phyloP scores from a whole-genome alignment of 768 basidiomycete genomes.

The Amanita inopinata region DNA sequence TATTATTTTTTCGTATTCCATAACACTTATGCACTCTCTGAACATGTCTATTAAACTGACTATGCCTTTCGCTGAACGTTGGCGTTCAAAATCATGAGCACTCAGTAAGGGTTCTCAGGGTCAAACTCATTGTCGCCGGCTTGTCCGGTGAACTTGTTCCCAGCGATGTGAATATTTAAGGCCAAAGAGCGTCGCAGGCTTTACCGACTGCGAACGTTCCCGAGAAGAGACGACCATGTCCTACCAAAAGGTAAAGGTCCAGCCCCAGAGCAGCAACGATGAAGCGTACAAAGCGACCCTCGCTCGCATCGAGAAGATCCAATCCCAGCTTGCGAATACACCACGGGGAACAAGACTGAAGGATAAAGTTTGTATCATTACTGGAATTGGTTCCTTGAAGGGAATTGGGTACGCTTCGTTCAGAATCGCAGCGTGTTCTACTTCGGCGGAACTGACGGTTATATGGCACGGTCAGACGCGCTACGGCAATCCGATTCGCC shows the following conservation, averaged over 20 bases:
- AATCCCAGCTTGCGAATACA: slow-evolving; percentile 49
- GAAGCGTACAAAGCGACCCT: slow-evolving; percentile 51
- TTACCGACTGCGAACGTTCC: not conserved
- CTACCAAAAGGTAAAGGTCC: slow-evolving; percentile 25
- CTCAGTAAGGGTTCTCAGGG: too few relatives aligned
- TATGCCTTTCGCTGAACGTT: too few relatives aligned
- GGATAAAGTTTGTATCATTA: slow-evolving; percentile 80
- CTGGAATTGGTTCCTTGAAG: slow-evolving; percentile 77
- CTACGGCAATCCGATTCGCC: slow-evolving; percentile 62
- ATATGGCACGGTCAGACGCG: slow-evolving; percentile 43
- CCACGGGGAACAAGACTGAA: slow-evolving; percentile 48
- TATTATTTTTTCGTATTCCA: too few relatives aligned
- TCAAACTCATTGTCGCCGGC: too few relatives aligned
- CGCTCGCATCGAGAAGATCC: slow-evolving; percentile 59
- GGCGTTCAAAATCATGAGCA: too few relatives aligned
- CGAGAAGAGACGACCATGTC: slow-evolving; percentile 21
- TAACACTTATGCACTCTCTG: too few relatives aligned
- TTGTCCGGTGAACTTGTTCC: too few relatives aligned
- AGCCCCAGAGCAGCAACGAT: slow-evolving; percentile 22
- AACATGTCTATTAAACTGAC: too few relatives aligned
- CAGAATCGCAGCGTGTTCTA: slow-evolving; percentile 4
- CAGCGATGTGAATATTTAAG: not conserved
- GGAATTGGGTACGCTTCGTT: slow-evolving; percentile 69
- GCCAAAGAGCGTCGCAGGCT: not conserved
- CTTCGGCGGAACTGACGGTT: slow-evolving; percentile 1